Evolutionary conservation across 2,329 filamentous ascomycete species (phyloP).

Genomic region (Ophiostoma ulmi): DNA sequence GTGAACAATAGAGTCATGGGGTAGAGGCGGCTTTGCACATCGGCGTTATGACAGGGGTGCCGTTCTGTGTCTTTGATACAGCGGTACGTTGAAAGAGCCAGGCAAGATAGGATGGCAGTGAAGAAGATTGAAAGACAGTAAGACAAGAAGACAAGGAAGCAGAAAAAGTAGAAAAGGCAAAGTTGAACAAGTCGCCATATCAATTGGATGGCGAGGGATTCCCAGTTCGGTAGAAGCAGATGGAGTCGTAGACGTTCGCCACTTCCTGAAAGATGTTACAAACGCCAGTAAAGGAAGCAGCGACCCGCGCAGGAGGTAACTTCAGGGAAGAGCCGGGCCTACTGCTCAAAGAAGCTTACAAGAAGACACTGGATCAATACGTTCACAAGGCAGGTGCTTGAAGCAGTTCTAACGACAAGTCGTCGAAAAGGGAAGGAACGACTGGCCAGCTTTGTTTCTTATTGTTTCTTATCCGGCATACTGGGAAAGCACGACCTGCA

Average conservation of each 20-base stretch:
- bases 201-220: slow-evolving; percentile 20
- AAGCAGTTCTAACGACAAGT: neutral
- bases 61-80: neutral
- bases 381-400: neutral
- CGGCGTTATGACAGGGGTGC: neutral
- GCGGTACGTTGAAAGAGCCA: neutral
- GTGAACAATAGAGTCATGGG: neutral
- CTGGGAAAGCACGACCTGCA: neutral
- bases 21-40: slow-evolving; percentile 5
- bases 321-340: neutral
- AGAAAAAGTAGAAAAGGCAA: neutral
- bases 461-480: neutral
- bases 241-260: slow-evolving; percentile 7
- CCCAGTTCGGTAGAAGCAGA: slow-evolving; percentile 7
- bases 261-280: neutral
- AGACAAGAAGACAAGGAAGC: neutral
- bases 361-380: slow-evolving; percentile 1
- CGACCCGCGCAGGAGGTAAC: neutral
- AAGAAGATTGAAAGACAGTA: neutral
- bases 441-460: neutral
- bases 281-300: neutral
- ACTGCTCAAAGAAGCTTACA: neutral
- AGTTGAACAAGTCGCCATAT: neutral
- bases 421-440: neutral
- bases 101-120: neutral